Percentiles rank a stretch among this genome's conserved stretches.
Conservation (phyloP, 2,329 filamentous ascomycete species). For the Talaromyces sp. region DNA sequence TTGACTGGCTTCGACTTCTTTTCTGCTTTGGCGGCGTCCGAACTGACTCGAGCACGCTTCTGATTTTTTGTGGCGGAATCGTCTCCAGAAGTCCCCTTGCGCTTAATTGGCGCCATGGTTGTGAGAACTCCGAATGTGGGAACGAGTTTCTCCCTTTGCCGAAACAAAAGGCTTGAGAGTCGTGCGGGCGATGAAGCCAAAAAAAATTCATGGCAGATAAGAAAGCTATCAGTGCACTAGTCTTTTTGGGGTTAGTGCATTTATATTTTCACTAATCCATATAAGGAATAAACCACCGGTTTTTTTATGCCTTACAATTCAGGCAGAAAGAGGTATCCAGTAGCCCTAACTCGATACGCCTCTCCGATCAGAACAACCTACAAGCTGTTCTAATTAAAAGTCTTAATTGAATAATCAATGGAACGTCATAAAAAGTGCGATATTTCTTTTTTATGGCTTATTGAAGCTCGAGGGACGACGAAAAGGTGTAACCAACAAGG, state of each 20-base stretch:
- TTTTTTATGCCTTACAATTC: not conserved
- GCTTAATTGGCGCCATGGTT: slow-evolving; percentile 45
- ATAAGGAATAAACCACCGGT: not conserved
- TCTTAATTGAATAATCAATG: not conserved
- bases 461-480: not conserved
- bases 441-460: not conserved
- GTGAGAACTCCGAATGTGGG: not conserved
- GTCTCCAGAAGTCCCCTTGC: slow-evolving; percentile 42
- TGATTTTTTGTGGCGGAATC: slow-evolving; percentile 33
- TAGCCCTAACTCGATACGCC: not conserved
- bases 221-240: slow-evolving; percentile 17
- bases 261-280: not conserved
- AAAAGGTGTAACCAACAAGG: not conserved
- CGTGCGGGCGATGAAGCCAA: slow-evolving; percentile 10
- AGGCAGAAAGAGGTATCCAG: not conserved
- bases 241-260: slow-evolving; percentile 1
- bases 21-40: slow-evolving; percentile 25
- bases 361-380: not conserved
- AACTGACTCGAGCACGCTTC: slow-evolving; percentile 41
- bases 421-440: too few relatives aligned
- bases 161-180: not conserved
- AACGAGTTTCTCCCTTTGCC: not conserved
- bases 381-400: not conserved
- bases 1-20: slow-evolving; percentile 34
- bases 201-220: slow-evolving; percentile 17